Evolutionary conservation across 164 flowering plant species (phyloP).

Genomic region (Paratinospora sagittata): DNA sequence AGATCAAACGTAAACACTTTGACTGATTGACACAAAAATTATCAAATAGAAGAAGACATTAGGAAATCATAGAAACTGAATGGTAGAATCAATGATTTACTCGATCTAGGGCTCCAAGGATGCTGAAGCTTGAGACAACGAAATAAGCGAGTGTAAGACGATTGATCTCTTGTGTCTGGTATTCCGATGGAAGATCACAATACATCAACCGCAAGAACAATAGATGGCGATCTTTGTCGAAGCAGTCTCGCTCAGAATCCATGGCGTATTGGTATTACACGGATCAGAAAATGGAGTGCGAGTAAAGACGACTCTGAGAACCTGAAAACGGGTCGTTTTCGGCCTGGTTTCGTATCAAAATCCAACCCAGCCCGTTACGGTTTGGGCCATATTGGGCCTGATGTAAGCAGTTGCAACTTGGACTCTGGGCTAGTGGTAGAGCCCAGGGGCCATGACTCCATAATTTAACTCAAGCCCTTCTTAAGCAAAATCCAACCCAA

Average conservation of each 20-base stretch:
- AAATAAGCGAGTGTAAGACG: constrained; percentile 90
- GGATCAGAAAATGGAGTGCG: neutral
- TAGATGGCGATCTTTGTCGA: constrained; percentile 68
- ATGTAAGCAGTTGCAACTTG: no score
- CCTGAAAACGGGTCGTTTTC: neutral
- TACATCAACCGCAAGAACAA: constrained; percentile 65
- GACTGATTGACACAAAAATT: neutral
- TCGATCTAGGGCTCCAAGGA: constrained; percentile 60
- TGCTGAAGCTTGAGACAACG: constrained; percentile 67
- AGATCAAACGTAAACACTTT: neutral
- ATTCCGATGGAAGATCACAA: constrained; percentile 46
- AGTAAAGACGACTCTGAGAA: no score
- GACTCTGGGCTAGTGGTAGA: no score
- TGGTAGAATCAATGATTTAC: constrained; percentile 20
- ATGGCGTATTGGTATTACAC: constrained; percentile 10
- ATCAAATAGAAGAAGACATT: neutral
- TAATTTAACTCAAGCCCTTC: no score
- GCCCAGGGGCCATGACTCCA: no score
- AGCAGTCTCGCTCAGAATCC: constrained; percentile 12
- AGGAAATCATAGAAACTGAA: neutral
- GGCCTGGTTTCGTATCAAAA: neutral
- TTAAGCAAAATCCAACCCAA: neutral
- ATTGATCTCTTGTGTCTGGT: constrained; percentile 81
- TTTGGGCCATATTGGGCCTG: neutral
- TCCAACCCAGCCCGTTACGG: neutral